Evolutionary conservation across 495 filamentous ascomycete species (phyloP), one percentile per base, ranked within the genome.

Genomic region (Neurospora cerealis): DNA sequence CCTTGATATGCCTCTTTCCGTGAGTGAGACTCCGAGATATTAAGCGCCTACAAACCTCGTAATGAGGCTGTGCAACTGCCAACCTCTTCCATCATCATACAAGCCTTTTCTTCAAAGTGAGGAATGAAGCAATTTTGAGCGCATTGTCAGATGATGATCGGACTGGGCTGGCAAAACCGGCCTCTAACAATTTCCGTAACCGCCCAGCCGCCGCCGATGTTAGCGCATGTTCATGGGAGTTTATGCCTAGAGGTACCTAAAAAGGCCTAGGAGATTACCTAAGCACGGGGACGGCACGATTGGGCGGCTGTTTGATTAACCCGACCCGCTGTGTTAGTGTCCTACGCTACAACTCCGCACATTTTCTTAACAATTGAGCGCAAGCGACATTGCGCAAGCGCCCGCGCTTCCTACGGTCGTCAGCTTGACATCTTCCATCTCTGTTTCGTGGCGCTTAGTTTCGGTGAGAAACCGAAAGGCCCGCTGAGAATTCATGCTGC

Each of bases 101-200:
- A 66, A 66, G 24, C 54, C 28, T 34, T 66, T 66, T 32, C 38
- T 66, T 4, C 1, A 10, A 66, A 66, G 13, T 36, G 15, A 66
- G 1, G 28, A 66, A 66, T 66, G 28, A 66, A 66, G 48, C 11
- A 28, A 60, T 60, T 60, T 60, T 28, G 48, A 6, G 11, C 5
- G 48, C 4, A 60, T 60, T 60, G 21, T 60, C 48, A 60, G 48
- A 60, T 60, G 21, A 60, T 60, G 21, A 73, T 72, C 71, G 60
- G 76, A 72, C 69, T 72, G 70, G 74, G 75, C 21, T 70, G 73
- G 69, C 71, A 62, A 9, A 42, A 28, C 44, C 28, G 75, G 71
- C 41, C 74, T 74, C 74, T 78, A 77, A 75, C 77, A 77, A 79
- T 79, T 73, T 77, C 74, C 75, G 71, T 73, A 79, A 72, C 70